These are phyloP conservation scores for Viola pubescens DNA, from an alignment of 441 rosid species.

Conservation along the genomic window DNA sequence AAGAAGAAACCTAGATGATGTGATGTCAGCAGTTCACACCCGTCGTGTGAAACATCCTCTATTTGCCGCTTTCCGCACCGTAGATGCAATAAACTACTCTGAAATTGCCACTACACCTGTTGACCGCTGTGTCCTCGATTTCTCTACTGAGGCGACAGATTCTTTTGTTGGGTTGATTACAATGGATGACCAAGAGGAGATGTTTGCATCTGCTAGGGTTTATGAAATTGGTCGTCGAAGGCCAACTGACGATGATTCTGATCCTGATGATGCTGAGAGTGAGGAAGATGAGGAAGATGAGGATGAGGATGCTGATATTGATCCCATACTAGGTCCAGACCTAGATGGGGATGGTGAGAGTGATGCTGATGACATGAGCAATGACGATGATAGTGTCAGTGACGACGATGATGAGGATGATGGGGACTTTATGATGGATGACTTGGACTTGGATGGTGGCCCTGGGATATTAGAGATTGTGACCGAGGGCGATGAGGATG, in stretches of 20 bases:
- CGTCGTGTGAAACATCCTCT: slow-evolving; percentile 89
- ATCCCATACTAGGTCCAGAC: slow-evolving; percentile 57
- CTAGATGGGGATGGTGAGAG: slow-evolving; percentile 72
- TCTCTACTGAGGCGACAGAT: slow-evolving; percentile 88
- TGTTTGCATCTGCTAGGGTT: slow-evolving; percentile 89
- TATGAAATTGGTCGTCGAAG: slow-evolving; percentile 92
- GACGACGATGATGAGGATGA: slow-evolving; percentile 61
- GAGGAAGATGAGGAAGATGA: slow-evolving; percentile 94
- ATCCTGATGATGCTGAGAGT: slow-evolving; percentile 93
- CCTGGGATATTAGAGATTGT: slow-evolving; percentile 60
- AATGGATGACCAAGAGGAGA: slow-evolving; percentile 92
- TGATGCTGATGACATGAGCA: slow-evolving; percentile 58
- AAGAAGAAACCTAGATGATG: slow-evolving; percentile 92
- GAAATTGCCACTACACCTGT: slow-evolving; percentile 89
- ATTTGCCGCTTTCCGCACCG: slow-evolving; percentile 82
- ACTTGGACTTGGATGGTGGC: slow-evolving; percentile 49
- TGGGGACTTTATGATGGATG: slow-evolving; percentile 53
- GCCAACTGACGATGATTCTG: slow-evolving; percentile 96
- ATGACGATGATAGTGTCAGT: slow-evolving; percentile 61
- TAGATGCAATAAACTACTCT: slow-evolving; percentile 89
- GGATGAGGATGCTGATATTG: slow-evolving; percentile 72
- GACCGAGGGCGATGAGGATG: slow-evolving; percentile 48
- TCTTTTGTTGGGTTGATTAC: slow-evolving; percentile 87
- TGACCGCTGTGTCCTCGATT: slow-evolving; percentile 96
- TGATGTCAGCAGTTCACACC: slow-evolving; percentile 78